phyloP scores from a whole-genome alignment of 1,284 basidiomycete species.

The Psilocybe mexicana region DNA sequence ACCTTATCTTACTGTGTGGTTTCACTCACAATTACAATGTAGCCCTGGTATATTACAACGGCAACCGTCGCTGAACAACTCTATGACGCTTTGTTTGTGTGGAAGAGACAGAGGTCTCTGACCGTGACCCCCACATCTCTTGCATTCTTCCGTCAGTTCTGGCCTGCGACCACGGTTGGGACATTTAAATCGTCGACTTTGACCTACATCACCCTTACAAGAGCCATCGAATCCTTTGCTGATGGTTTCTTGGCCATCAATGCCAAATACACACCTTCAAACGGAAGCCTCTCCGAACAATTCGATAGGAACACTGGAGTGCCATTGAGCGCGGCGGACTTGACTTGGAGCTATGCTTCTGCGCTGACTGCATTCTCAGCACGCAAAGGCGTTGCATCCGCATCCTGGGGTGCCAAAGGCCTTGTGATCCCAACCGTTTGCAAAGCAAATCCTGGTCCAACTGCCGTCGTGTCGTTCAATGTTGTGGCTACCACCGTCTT shows the following conservation, averaged over 20 bases:
- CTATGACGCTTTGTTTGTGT: conserved; percentile 62
- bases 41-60: conserved; percentile 74
- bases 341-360: conserved; percentile 71
- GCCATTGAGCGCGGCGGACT: conserved; percentile 54
- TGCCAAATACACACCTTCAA: conserved; percentile 55
- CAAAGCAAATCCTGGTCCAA: conserved; percentile 28
- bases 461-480: conserved; percentile 63
- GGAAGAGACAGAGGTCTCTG: conserved; percentile 51
- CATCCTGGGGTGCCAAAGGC: conserved; percentile 68
- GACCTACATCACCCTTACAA: conserved; percentile 47
- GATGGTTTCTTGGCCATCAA: conserved; percentile 59
- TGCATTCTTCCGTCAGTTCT: conserved; percentile 62
- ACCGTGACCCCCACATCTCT: conserved; percentile 58
- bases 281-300: conserved; percentile 59
- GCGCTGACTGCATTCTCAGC: conserved; percentile 54
- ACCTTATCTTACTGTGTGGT: background rate
- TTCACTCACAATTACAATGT: background rate
- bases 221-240: conserved; percentile 50
- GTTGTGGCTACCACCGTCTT: conserved; percentile 1
- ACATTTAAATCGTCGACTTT: conserved; percentile 47
- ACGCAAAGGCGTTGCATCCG: conserved; percentile 42
- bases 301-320: conserved; percentile 46
- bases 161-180: conserved; percentile 42
- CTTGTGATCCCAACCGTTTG: conserved; percentile 48
- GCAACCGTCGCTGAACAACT: conserved; percentile 69